These are phyloP conservation scores for Saprolegnia parasitica DNA, from an alignment of 352 stramenopile species.

Conservation along the genomic window DNA sequence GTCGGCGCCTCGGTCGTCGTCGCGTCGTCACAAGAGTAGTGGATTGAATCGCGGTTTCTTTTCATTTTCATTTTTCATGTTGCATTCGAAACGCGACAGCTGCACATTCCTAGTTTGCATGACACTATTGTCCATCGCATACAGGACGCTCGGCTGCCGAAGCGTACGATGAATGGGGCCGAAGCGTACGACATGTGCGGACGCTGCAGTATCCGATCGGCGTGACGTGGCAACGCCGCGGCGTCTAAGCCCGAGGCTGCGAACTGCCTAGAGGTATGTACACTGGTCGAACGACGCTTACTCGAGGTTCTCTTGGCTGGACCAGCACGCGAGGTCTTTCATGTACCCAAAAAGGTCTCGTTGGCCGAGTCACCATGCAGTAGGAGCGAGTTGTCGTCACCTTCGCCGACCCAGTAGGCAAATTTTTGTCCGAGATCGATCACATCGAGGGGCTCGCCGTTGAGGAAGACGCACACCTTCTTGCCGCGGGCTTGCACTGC, in stretches of 20 bases:
- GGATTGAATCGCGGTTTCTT: too few species aligned
- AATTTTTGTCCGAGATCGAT: constrained; percentile 9
- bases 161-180: too few species aligned
- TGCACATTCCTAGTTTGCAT: too few species aligned
- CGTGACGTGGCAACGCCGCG: too few species aligned
- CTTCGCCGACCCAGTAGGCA: not conserved
- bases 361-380: not conserved
- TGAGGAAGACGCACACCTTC: not conserved
- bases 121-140: too few species aligned
- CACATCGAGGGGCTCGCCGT: constrained; percentile 2
- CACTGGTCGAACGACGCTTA: not conserved
- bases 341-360: constrained; percentile 9
- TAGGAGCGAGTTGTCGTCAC: not conserved
- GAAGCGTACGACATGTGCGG: too few species aligned
- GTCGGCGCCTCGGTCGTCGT: not conserved
- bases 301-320: not conserved
- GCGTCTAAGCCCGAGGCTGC: too few species aligned
- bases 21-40: not conserved
- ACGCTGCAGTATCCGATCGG: too few species aligned
- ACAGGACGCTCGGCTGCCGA: too few species aligned
- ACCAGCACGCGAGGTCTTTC: constrained; percentile 15
- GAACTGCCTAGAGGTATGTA: too few species aligned
- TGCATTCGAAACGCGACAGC: too few species aligned
- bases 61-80: too few species aligned
- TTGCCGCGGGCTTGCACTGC: not conserved